Base-by-base conservation (phyloP, 1,284 basidiomycete species). In the Trichosporon asahii region DNA sequence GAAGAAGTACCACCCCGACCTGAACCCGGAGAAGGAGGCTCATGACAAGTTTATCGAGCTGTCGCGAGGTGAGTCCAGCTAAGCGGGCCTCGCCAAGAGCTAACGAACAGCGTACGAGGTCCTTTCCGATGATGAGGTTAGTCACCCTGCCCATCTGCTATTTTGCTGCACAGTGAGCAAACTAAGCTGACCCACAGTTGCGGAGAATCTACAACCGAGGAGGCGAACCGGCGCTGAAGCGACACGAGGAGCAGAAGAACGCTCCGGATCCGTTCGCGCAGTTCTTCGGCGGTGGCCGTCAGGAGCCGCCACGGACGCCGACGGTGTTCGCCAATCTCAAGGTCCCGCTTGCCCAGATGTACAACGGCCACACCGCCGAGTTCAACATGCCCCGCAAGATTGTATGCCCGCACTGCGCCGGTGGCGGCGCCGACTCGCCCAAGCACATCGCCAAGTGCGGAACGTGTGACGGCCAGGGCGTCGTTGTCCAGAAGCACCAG, bases 401-500 rank as follows among this genome's bases (percentile, higher is more conserved):
- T 61, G 89, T 98, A 33, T 97, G 95, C 79, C 92, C 95, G 80
- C 91, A 95, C 80, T 98, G 95, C 84, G 89, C 93, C 76, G 95
- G 95, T 6, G 89, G 91, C 2, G 95, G 95, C 29, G 95, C 95
- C 1, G 91, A 93, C 1, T 92, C 92, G 0, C 90, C 93, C 64
- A 82, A 87, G 12, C 93, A 97, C 79, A 91, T 98, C 35, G 90
- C 93, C 74, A 87, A 88, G 21, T 98, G 95, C 79, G 81, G 87
- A 3, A 87, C 88, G 11, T 98, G 95, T 79, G 87, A 88, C 63
- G 95, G 95, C n/a, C 86, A 89, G 68, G 95, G 95, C 53, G 87
- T 95, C 68, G 90, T 91, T 77, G 83, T 96, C 33, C 88, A 90
- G 68, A 90, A 93, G 69, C 94, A 96, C 80, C 95, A 95, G 85